A percentile compares a stretch with the other conserved stretches of the same genome.
Conservation (phyloP, 768 basidiomycete species). For the Podaxis rugospora region DNA sequence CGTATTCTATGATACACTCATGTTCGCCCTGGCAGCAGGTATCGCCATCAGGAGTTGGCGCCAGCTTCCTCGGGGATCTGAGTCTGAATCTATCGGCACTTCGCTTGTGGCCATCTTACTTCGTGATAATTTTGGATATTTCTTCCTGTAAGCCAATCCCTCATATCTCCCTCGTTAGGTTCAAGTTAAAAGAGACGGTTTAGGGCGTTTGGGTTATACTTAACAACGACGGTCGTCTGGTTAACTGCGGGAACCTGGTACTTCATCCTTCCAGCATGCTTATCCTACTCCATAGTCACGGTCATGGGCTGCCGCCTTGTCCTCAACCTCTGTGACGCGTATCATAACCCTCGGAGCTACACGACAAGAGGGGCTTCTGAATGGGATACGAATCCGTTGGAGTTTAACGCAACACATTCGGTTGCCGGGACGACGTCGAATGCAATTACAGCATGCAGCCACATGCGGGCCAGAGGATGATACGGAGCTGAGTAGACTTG, state of each 20-base stretch:
- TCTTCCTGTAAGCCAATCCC: slow-evolving; percentile 18
- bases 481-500: too few relatives aligned
- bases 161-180: background rate
- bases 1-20: slow-evolving; percentile 22
- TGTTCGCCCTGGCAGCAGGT: slow-evolving; percentile 21
- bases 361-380: background rate
- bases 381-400: background rate
- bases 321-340: slow-evolving; percentile 25
- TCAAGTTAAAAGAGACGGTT: background rate
- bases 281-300: slow-evolving; percentile 20
- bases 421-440: too few relatives aligned
- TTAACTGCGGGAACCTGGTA: slow-evolving; percentile 17
- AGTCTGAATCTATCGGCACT: slow-evolving; percentile 2
- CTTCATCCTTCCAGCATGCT: slow-evolving; percentile 21
- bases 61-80: background rate
- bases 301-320: slow-evolving; percentile 25
- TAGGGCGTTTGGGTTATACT: slow-evolving; percentile 21
- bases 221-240: slow-evolving; percentile 21
- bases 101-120: slow-evolving; percentile 19
- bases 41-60: slow-evolving; percentile 11
- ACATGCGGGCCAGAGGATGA: too few relatives aligned
- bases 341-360: slow-evolving; percentile 13
- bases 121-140: slow-evolving; percentile 24
- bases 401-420: too few relatives aligned
- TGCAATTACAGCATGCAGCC: too few relatives aligned